A percentile compares a stretch with the other conserved stretches of the same genome.
Conservation (phyloP, 192 early-diverging fungal genomes). For the Neocallimastix lanati region DNA sequence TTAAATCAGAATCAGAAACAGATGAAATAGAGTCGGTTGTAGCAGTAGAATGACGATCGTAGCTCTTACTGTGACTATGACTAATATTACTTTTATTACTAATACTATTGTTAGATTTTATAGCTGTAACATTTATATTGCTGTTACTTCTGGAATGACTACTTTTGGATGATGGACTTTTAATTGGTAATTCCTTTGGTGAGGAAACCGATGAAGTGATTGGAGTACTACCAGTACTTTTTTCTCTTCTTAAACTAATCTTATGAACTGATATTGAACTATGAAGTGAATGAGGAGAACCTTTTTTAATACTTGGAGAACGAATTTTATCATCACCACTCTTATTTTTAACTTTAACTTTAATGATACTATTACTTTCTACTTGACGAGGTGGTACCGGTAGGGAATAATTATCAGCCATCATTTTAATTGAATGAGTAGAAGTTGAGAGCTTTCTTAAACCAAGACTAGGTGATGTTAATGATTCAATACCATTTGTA, state of each 20-base stretch:
- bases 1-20: neutral
- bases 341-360: neutral
- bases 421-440: neutral
- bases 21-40: neutral
- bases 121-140: neutral
- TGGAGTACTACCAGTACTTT: neutral
- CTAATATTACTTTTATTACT: neutral
- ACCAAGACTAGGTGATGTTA: neutral
- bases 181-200: neutral
- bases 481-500: neutral
- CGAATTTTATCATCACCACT: neutral
- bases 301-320: neutral
- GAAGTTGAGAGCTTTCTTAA: neutral
- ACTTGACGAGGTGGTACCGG: neutral
- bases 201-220: neutral
- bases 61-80: neutral
- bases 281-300: no score
- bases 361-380: neutral
- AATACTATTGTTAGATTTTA: neutral
- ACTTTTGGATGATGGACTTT: neutral
- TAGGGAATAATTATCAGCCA: neutral
- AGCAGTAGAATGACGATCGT: neutral
- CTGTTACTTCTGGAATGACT: neutral
- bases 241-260: neutral
- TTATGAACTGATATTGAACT: no score